Base-by-base conservation (phyloP, 208 protist genomes). In the Angomonas ambiguus region DNA sequence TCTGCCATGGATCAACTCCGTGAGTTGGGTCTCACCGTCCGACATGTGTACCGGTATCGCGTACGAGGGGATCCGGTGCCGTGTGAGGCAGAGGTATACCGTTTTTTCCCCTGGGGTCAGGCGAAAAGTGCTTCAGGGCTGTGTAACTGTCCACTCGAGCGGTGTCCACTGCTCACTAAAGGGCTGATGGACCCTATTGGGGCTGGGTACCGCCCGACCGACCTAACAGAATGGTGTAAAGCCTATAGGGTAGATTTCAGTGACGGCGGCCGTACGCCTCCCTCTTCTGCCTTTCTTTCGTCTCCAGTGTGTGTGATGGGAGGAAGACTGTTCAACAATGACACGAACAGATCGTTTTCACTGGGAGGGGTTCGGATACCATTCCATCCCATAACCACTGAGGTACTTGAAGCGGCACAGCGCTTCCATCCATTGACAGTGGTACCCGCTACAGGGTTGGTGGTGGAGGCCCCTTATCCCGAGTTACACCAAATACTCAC, bases 291-390 rank as follows among this genome's bases (percentile, higher is more conserved):
- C 2, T 22, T 2, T 10, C 11, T 51, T 18, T 42, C 48, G 16
- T 32, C 64, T 22, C 74, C 69, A 10, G 74, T 74, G 55, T 80
- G 74, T 58, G 69, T 72, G 69, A 69, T 75, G 65, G 62, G 69
- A 6, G 74, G 65, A 6, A 64, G 55, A 49, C 13, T 75, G 30
- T 75, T 72, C 62, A 24, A 60, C 24, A 20, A 20, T 20, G 49
- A 11, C 49, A 10, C 49, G 4, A 27, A 28, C 2, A 8, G 24
- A 2, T 16, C 25, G 24, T 58, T 33, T 28, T 16, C 18, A 16
- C 4, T 58, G 13, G 51, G 51, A 24, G 25, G 30, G 51, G 32
- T 27, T n/a, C 18, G n/a, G 51, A 18, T 18, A 27, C 25, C 11
- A 3, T 1, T 58, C 2, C 11, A 49, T 18, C n/a, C 4, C 24